phyloP scores from a whole-genome alignment of 2,329 filamentous ascomycete genomes.

The Epichloe sibirici region DNA sequence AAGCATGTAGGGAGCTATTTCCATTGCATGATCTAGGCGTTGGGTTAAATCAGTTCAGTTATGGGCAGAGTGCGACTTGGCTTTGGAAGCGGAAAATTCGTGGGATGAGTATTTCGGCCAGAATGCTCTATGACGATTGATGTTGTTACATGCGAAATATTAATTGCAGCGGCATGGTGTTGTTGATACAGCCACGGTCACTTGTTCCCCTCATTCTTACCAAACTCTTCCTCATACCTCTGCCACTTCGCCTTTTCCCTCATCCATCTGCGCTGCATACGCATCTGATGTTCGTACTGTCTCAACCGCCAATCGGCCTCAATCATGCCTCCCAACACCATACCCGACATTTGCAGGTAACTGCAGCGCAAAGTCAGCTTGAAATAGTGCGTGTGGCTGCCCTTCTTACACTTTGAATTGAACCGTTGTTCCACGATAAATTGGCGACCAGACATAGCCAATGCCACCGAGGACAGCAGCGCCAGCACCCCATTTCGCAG shows the following conservation, averaged over 20 bases:
- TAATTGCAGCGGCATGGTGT: background rate
- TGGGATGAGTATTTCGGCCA: background rate
- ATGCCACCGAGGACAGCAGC: conserved; percentile 48
- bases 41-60: conserved; percentile 13
- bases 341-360: conserved; percentile 74
- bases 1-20: conserved; percentile 7
- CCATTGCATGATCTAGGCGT: conserved; percentile 17
- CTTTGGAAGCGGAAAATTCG: background rate
- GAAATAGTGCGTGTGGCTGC: background rate
- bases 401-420: conserved; percentile 63
- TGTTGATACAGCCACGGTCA: conserved; percentile 4
- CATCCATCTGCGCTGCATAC: conserved; percentile 50
- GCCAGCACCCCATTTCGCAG: conserved; percentile 60
- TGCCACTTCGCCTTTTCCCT: conserved; percentile 58
- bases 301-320: conserved; percentile 60
- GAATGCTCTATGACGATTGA: background rate
- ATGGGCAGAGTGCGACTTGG: background rate
- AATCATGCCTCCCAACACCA: conserved; percentile 68
- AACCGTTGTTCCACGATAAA: conserved; percentile 60
- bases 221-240: conserved; percentile 49
- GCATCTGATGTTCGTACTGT: conserved; percentile 51
- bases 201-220: conserved; percentile 28
- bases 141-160: background rate
- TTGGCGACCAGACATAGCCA: conserved; percentile 52
- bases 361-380: conserved; percentile 27